Base-by-base conservation (phyloP, 306 rosid genomes). In the Acmispon strigosus region DNA sequence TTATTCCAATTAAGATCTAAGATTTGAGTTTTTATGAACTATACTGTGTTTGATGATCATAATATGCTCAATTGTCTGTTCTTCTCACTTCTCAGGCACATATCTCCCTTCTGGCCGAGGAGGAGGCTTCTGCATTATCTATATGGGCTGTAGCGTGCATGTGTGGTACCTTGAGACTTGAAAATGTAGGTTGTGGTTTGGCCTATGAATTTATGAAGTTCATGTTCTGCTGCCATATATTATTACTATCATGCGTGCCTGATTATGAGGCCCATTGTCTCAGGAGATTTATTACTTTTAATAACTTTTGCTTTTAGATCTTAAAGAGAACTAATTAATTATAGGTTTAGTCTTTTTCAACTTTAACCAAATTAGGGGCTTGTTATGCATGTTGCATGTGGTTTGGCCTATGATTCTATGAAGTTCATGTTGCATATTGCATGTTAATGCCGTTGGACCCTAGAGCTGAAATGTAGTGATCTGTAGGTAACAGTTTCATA, bases 91-190 rank as follows among this genome's bases (percentile, higher is more conserved):
- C n/a, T 68, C 86, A 95, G 99, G 99, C 93, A 68, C 84, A 80
- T 19, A 82, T 80, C 55, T 90, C 86, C 36, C 89, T 95, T 81
- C 57, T 85, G 75, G 91, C 68, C 8, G 96, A 92, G 86, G 99
- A 95, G 85, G 99, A 95, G 86, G 97, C 97, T 62, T 75, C 87
- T 70, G 91, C 97, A 57, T 84, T 95, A 76, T 95, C 99, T 57
- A 81, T 82, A 75, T 95, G 97, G 96, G 88, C 97, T 76, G 83
- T 95, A 59, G 96, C 97, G 54, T 87, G 93, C 88, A 48, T 91
- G 32, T 95, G 99, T 82, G 97, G 99, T 72, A 86, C 96, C 73
- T 85, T 95, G 77, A 94, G 96, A 79, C 97, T 95, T 59, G 99
- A 95, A 78, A 72, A 91, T 85, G 99, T 95, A 78, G 72, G 88